Conservation (phyloP, 345 rosid genomes). For the Schrenkiella parvula region DNA sequence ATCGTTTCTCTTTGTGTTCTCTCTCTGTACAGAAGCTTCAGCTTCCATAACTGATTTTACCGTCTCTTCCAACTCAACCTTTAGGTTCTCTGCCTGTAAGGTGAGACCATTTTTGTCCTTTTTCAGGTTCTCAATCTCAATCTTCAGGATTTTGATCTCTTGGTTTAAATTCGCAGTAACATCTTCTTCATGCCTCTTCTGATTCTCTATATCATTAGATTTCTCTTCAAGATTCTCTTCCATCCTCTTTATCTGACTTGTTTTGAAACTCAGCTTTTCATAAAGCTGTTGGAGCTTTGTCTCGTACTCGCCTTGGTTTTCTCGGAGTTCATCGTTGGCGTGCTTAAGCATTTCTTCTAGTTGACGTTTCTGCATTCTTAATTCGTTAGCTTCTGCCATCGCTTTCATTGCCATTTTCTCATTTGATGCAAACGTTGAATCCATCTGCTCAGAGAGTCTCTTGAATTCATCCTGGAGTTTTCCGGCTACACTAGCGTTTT, state of each 20-base stretch:
- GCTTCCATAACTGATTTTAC: conserved; percentile 33
- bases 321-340: conserved; percentile 50
- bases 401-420: conserved; percentile 83
- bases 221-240: conserved; percentile 45
- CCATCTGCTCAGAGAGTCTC: conserved; percentile 73
- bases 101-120: conserved; percentile 28
- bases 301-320: conserved; percentile 46
- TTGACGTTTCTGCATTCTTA: conserved; percentile 52
- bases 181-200: conserved; percentile 51
- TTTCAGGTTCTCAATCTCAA: conserved; percentile 42
- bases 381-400: conserved; percentile 61
- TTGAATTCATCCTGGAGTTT: conserved; percentile 78
- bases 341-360: conserved; percentile 59
- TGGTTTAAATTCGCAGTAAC: conserved; percentile 30
- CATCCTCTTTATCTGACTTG: conserved; percentile 43
- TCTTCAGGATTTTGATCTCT: conserved; percentile 41
- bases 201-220: conserved; percentile 48
- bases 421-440: conserved; percentile 67
- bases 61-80: conserved; percentile 26
- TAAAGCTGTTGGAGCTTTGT: conserved; percentile 47
- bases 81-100: conserved; percentile 40
- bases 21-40: conserved; percentile 35
- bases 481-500: conserved; percentile 70
- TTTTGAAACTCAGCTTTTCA: conserved; percentile 39
- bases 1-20: conserved; percentile 41